phyloP scores from a whole-genome alignment of 352 stramenopile species.

The Phytophthora cactorum region DNA sequence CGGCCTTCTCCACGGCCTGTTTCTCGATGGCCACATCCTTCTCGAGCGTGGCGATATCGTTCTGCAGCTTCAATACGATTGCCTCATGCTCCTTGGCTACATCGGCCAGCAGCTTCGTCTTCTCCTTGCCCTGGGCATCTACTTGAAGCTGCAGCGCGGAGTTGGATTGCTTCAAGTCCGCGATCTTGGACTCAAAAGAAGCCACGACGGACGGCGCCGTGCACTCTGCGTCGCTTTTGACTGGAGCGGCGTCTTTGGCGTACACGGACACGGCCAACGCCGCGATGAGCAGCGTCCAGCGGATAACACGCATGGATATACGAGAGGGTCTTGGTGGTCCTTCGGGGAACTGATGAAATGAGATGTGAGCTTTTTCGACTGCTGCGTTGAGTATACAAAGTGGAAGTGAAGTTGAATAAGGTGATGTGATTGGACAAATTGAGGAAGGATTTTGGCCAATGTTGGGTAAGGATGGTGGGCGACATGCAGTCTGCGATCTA shows the following conservation, averaged over 20 bases:
- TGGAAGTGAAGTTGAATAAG: slow-evolving; percentile 6
- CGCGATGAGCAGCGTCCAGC: slow-evolving; percentile 47
- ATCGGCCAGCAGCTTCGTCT: slow-evolving; percentile 43
- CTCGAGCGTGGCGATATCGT: slow-evolving; percentile 26
- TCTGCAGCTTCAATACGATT: slow-evolving; percentile 37
- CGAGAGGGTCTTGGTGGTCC: background rate
- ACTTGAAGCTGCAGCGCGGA: slow-evolving; percentile 47
- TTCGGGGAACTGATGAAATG: slow-evolving; percentile 20
- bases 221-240: slow-evolving; percentile 28
- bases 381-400: slow-evolving; percentile 19
- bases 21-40: slow-evolving; percentile 18
- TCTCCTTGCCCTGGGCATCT: slow-evolving; percentile 43
- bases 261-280: slow-evolving; percentile 39
- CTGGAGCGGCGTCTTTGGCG: slow-evolving; percentile 25
- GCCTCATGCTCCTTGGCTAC: slow-evolving; percentile 42
- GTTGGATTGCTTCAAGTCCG: slow-evolving; percentile 47
- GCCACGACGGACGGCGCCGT: slow-evolving; percentile 47
- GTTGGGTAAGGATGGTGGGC: slow-evolving; percentile 8
- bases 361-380: slow-evolving; percentile 15
- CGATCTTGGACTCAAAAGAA: slow-evolving; percentile 55
- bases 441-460: slow-evolving; percentile 20
- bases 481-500: background rate
- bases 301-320: slow-evolving; percentile 34
- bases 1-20: slow-evolving; percentile 17
- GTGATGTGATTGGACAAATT: slow-evolving; percentile 9